A percentile compares a stretch with the other conserved stretches of the same genome.
Evolutionary conservation across 441 rosid genomes (phyloP).

Genomic region (Brassica hybrid): DNA sequence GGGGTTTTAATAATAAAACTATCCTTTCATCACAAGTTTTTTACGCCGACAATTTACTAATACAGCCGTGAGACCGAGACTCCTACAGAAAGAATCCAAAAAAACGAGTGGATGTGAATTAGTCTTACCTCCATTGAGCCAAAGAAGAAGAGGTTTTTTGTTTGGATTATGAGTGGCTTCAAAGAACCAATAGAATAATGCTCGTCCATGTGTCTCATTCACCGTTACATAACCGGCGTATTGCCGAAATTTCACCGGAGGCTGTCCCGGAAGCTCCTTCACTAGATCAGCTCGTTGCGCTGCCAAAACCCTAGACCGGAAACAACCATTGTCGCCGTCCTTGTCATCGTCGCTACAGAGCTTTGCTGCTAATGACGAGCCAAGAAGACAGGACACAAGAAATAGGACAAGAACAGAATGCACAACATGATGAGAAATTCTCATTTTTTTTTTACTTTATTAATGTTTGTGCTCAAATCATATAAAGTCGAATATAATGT

Average conservation of each 20-base stretch:
- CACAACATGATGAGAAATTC: conserved; percentile 30
- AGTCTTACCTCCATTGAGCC: conserved; percentile 80
- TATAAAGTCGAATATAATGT: background rate
- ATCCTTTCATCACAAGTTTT: background rate
- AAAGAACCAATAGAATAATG: conserved; percentile 82
- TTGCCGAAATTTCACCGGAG: conserved; percentile 53
- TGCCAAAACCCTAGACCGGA: conserved; percentile 40
- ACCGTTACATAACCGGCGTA: conserved; percentile 84
- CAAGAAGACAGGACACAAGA: conserved; percentile 37
- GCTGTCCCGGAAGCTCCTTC: conserved; percentile 4
- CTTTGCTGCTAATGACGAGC: conserved; percentile 22
- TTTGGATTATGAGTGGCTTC: conserved; percentile 60
- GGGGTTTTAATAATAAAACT: background rate
- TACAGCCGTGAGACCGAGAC: conserved; percentile 7
- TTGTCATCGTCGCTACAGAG: conserved; percentile 19
- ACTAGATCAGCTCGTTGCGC: conserved; percentile 67
- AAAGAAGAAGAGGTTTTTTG: conserved; percentile 56
- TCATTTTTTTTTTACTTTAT: conserved; percentile 11
- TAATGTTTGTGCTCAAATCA: background rate
- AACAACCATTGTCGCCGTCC: conserved; percentile 16
- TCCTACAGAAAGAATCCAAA: background rate
- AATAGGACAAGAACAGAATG: conserved; percentile 33
- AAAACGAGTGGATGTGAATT: conserved; percentile 21
- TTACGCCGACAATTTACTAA: conserved; percentile 13
- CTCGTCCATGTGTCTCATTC: conserved; percentile 69